A percentile compares a stretch with the other conserved stretches of the same genome.
Evolutionary conservation across 2,329 filamentous ascomycete genomes (phyloP).

Genomic region (Fusarium circinatum): DNA sequence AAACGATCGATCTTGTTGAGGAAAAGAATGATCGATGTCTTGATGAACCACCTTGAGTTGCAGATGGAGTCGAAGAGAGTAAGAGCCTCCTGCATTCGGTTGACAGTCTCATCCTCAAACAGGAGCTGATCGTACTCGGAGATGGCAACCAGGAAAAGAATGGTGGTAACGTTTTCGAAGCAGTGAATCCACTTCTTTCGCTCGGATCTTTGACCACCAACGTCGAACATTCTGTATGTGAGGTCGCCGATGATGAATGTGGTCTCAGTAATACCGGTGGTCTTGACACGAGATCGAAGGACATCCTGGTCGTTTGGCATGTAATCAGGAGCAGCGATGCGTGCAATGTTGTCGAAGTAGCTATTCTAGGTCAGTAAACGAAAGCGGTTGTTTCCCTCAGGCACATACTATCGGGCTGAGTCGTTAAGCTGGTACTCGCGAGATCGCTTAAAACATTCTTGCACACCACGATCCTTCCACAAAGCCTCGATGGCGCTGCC

Average conservation of each 20-base stretch:
- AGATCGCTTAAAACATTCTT: conserved; percentile 94
- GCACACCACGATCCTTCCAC: conserved; percentile 92
- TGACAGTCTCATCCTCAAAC: conserved; percentile 96
- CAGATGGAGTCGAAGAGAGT: conserved; percentile 89
- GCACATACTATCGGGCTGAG: conserved; percentile 89
- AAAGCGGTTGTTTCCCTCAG: not conserved
- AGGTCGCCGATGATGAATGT: conserved; percentile 95
- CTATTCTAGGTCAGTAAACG: conserved; percentile 60
- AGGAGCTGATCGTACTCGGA: conserved; percentile 97
- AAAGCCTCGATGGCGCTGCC: conserved; percentile 91
- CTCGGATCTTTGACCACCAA: conserved; percentile 94
- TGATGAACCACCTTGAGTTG: conserved; percentile 90
- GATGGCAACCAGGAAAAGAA: conserved; percentile 95
- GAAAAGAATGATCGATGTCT: conserved; percentile 89
- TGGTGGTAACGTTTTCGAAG: conserved; percentile 97
- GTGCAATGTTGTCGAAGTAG: conserved; percentile 95
- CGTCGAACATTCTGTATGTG: conserved; percentile 97
- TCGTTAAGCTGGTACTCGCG: conserved; percentile 97
- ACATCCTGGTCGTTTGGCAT: conserved; percentile 96
- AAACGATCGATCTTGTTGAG: conserved; percentile 92
- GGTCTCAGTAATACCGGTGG: conserved; percentile 95
- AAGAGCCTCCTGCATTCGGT: conserved; percentile 91
- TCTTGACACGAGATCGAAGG: conserved; percentile 95
- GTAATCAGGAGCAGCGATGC: conserved; percentile 91
- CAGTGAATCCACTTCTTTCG: conserved; percentile 99